phyloP scores from a whole-genome alignment of 306 rosid species.

The Ormosia emarginata region DNA sequence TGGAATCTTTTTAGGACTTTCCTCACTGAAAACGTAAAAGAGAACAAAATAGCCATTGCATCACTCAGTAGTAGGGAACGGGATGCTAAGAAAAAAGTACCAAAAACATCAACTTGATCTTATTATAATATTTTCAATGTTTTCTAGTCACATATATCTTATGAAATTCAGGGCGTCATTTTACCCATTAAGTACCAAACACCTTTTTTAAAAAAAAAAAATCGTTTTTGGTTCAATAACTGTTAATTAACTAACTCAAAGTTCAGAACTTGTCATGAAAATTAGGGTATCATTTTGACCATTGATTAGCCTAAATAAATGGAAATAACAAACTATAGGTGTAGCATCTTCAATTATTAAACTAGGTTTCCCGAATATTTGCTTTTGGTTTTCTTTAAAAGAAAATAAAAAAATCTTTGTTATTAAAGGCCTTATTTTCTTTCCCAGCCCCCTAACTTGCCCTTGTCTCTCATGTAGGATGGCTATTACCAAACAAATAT shows the following conservation, averaged over 20 bases:
- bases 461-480: too few species aligned
- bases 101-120: neutral
- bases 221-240: neutral
- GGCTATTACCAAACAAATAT: too few species aligned
- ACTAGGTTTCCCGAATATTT: neutral
- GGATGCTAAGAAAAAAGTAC: neutral
- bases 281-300: neutral
- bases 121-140: neutral
- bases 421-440: too few species aligned
- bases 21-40: neutral
- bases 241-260: neutral
- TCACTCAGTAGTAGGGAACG: neutral
- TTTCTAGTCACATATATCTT: neutral
- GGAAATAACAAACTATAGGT: neutral
- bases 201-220: neutral
- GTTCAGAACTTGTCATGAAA: neutral
- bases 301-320: neutral
- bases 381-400: neutral
- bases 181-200: neutral
- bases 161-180: neutral
- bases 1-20: neutral
- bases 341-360: neutral
- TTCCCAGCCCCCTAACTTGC: too few species aligned
- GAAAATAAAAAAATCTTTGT: too few species aligned
- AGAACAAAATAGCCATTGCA: neutral